A percentile compares a stretch with the other conserved stretches of the same genome.
Conservation (phyloP, 768 basidiomycete species). For the Mycena albidolilacea region DNA sequence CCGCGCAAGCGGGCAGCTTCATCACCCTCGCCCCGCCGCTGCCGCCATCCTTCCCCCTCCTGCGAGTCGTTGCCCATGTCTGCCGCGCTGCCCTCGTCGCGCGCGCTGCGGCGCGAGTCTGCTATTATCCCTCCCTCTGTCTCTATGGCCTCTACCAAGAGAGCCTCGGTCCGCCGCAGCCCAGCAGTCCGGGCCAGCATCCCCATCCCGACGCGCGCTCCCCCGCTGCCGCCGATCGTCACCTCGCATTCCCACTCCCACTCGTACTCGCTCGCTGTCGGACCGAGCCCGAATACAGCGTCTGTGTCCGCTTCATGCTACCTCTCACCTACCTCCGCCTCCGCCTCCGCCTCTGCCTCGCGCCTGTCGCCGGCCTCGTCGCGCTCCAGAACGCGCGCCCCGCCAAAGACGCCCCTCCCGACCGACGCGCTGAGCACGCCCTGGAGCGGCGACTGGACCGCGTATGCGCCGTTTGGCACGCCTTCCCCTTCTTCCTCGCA, state of each 20-base stretch:
- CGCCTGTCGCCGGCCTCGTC: no score
- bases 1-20: slow-evolving; percentile 22
- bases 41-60: slow-evolving; percentile 5
- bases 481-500: no score
- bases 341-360: no score
- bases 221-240: slow-evolving; percentile 21
- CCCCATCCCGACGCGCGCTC: neutral
- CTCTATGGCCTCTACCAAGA: no score
- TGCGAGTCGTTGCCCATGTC: neutral
- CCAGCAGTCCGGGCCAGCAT: neutral
- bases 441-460: slow-evolving; percentile 27
- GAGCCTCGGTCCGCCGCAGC: neutral
- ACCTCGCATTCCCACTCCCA: slow-evolving; percentile 8
- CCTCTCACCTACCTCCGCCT: no score
- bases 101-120: slow-evolving; percentile 24
- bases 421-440: slow-evolving; percentile 21
- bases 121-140: slow-evolving; percentile 1
- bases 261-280: neutral
- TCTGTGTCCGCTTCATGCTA: no score
- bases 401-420: slow-evolving; percentile 30
- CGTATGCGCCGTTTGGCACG: neutral
- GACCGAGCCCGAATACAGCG: no score
- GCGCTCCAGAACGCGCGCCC: neutral
- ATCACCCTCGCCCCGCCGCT: slow-evolving; percentile 25
- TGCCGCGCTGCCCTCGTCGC: neutral